Evolutionary conservation across 148 eudicot species (phyloP), one percentile per base, ranked within the genome.

Genomic region (Spergularia marina): DNA sequence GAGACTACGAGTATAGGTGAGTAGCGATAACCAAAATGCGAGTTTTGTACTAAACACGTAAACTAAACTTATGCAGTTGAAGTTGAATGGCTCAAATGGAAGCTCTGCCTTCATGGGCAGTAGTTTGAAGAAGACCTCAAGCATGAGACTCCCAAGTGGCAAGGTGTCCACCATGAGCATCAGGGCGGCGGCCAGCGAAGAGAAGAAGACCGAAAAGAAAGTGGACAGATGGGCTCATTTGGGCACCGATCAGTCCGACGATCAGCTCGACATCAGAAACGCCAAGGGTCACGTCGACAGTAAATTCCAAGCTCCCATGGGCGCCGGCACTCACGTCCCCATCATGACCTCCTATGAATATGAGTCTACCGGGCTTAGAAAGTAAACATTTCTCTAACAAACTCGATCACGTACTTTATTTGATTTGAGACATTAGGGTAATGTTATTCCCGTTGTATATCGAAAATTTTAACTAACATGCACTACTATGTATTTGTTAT

Each of bases 201-300:
- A 72, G 47, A 85, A 86, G 79, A 87, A 91, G 79, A 86, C 87
- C 17, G 56, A 25, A 10, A 73, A 79, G 70, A 30, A 30, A 30
- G 36, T 30, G 3, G 97, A 91, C 89, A 84, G 66, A 61, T 91
- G 97, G 97, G 81, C 63, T 13, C 88, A 88, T 21, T 88, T 91
- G 40, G 85, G 74, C 5, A 51, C 9, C 21, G 94, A 91, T 67
- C 44, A 71, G 0, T 91, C 97, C 0, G 97, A 91, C 62, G 97
- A 91, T 56, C 97, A 91, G 64, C 97, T 88, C 65, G 97, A 91
- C 76, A 91, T 91, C 56, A 84, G 94, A 16, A 84, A 93, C 41
- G 97, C 94, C 10, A 91, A 91, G 86, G 97, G 97, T 54, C 83
- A 87, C 86, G 94, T 88, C 2, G 91, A 88, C 80, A 10, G 86